phyloP scores from a whole-genome alignment of 2,329 filamentous ascomycete species.

The Fusarium zealandicum region DNA sequence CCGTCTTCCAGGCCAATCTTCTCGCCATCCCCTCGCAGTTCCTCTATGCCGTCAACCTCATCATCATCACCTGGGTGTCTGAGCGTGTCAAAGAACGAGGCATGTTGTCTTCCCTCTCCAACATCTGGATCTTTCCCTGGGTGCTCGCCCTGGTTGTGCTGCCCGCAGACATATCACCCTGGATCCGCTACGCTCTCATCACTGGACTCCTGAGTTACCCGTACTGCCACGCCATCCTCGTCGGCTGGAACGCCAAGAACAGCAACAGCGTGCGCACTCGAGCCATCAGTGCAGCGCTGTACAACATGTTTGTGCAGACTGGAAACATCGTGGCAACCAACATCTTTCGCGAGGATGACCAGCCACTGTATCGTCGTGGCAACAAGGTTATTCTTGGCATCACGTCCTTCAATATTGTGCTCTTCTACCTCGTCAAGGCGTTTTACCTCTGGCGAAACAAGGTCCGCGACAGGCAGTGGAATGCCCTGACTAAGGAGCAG shows the following conservation, averaged over 20 bases:
- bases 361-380: slow-evolving; percentile 58
- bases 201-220: slow-evolving; percentile 54
- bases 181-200: slow-evolving; percentile 52
- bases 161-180: slow-evolving; percentile 47
- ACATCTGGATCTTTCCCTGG: slow-evolving; percentile 60
- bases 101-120: slow-evolving; percentile 54
- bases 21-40: slow-evolving; percentile 55
- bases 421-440: slow-evolving; percentile 54
- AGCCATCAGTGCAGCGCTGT: slow-evolving; percentile 66
- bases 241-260: slow-evolving; percentile 68
- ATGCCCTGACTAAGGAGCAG: slow-evolving; percentile 53
- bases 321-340: slow-evolving; percentile 54
- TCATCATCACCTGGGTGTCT: slow-evolving; percentile 56
- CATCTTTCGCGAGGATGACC: slow-evolving; percentile 58
- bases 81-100: slow-evolving; percentile 54
- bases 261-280: slow-evolving; percentile 67
- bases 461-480: slow-evolving; percentile 53
- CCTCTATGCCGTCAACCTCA: slow-evolving; percentile 54
- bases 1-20: slow-evolving; percentile 55
- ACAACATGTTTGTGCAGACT: slow-evolving; percentile 63
- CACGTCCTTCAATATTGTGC: slow-evolving; percentile 54
- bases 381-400: slow-evolving; percentile 59
- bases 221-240: slow-evolving; percentile 55
- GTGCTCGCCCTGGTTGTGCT: slow-evolving; percentile 54
- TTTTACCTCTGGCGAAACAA: slow-evolving; percentile 59